Evolutionary conservation across 805 yeast genomes (phyloP).

Genomic region (Schizosaccharomyces octosporus): DNA sequence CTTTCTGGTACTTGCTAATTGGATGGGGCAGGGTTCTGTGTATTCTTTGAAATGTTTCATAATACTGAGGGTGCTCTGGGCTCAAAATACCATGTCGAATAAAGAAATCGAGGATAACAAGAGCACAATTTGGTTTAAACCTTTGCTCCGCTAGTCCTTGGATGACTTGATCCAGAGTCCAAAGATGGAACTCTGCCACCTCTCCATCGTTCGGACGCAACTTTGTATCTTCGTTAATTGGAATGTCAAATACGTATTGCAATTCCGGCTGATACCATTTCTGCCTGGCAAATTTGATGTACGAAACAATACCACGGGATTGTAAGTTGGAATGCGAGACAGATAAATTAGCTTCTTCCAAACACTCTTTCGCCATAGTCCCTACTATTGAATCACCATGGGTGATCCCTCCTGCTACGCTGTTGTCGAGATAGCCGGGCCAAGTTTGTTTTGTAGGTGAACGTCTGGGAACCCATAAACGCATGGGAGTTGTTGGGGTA

Average conservation of each 20-base stretch:
- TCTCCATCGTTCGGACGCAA: constrained; percentile 53
- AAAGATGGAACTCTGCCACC: constrained; percentile 43
- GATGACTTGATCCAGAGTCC: constrained; percentile 28
- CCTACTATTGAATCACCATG: constrained; percentile 51
- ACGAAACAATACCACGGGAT: constrained; percentile 33
- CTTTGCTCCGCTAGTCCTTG: constrained; percentile 26
- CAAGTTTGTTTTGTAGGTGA: constrained; percentile 58
- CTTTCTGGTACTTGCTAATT: constrained; percentile 9
- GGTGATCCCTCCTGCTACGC: constrained; percentile 87
- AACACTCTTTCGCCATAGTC: constrained; percentile 63
- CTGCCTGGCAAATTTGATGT: constrained; percentile 13
- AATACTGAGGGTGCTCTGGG: constrained; percentile 31
- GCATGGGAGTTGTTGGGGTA: not conserved
- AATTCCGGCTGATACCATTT: constrained; percentile 48
- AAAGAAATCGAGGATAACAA: constrained; percentile 54
- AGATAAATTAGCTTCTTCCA: constrained; percentile 70
- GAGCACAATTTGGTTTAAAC: constrained; percentile 77
- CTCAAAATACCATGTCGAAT: constrained; percentile 61
- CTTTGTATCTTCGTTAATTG: constrained; percentile 20
- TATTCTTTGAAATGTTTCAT: constrained; percentile 31
- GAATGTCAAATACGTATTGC: constrained; percentile 42
- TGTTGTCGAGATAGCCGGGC: constrained; percentile 79
- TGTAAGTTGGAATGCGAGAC: not conserved
- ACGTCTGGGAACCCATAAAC: constrained; percentile 60
- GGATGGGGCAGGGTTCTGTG: constrained; percentile 62